A percentile compares a stretch with the other conserved stretches of the same genome.
Conservation (phyloP, 2,329 filamentous ascomycete genomes). For the Dactylonectria estremocensis region DNA sequence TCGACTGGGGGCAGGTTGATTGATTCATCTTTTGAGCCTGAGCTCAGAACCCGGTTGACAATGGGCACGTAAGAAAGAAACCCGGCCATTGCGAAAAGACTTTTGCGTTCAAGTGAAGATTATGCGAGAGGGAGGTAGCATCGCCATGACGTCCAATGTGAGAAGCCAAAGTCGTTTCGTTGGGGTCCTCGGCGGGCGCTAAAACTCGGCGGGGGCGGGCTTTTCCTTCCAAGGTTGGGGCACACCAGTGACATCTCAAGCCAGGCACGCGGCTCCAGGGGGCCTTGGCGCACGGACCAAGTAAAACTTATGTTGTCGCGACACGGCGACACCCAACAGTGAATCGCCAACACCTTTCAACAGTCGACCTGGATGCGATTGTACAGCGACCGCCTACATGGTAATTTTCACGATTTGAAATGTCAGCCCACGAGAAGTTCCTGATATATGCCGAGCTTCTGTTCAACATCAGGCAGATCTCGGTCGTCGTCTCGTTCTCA, state of each 20-base stretch:
- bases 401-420: constrained; percentile 1
- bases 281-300: constrained; percentile 39
- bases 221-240: constrained; percentile 46
- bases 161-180: constrained; percentile 40
- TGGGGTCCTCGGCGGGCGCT: constrained; percentile 46
- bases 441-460: constrained; percentile 76
- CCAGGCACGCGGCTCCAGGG: background rate
- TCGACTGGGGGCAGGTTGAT: constrained; percentile 78
- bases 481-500: constrained; percentile 68
- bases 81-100: constrained; percentile 49
- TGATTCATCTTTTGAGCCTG: constrained; percentile 48
- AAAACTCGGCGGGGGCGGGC: constrained; percentile 45
- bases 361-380: background rate
- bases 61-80: constrained; percentile 54
- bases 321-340: background rate
- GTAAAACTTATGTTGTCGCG: constrained; percentile 20
- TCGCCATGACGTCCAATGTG: constrained; percentile 43
- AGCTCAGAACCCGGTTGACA: constrained; percentile 48
- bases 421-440: constrained; percentile 41
- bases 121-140: constrained; percentile 36
- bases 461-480: constrained; percentile 75
- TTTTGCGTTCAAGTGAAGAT: constrained; percentile 17
- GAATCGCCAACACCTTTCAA: background rate
- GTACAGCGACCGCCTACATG: background rate
- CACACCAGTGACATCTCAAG: background rate